A percentile compares a stretch with the other conserved stretches of the same genome.
These are phyloP conservation scores for Tetraselmis chui DNA, from an alignment of 139 green algal species.

Conservation along the genomic window DNA sequence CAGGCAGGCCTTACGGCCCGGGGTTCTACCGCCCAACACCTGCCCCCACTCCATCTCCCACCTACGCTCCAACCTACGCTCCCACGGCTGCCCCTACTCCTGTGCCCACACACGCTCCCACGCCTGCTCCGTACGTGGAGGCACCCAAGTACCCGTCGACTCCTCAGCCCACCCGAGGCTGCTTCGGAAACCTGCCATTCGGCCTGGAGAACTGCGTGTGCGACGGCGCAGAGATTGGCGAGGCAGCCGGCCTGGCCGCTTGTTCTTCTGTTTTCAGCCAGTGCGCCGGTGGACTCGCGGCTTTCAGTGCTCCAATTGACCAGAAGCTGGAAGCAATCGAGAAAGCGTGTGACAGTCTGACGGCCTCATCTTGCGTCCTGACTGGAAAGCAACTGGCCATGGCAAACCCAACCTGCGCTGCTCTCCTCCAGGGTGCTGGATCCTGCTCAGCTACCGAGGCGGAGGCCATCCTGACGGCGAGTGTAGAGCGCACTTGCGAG, in stretches of 20 bases:
- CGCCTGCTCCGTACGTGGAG: not conserved
- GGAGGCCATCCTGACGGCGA: not conserved
- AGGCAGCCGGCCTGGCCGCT: not conserved
- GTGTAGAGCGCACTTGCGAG: not conserved
- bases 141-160: not conserved
- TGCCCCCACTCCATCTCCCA: not conserved
- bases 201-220: not conserved
- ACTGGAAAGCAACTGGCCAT: not conserved
- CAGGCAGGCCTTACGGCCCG: not conserved
- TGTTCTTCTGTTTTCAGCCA: not conserved
- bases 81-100: not conserved
- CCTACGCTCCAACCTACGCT: not conserved
- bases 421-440: not conserved
- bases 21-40: not conserved
- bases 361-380: not conserved
- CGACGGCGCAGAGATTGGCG: not conserved
- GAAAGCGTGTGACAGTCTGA: not conserved
- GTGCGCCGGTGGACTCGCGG: not conserved
- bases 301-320: not conserved
- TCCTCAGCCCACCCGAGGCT: not conserved
- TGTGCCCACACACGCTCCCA: not conserved
- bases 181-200: not conserved
- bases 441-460: not conserved
- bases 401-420: not conserved
- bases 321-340: not conserved